Evolutionary conservation across 1,284 basidiomycete species (phyloP).

Genomic region (Rhodotorula sp.): DNA sequence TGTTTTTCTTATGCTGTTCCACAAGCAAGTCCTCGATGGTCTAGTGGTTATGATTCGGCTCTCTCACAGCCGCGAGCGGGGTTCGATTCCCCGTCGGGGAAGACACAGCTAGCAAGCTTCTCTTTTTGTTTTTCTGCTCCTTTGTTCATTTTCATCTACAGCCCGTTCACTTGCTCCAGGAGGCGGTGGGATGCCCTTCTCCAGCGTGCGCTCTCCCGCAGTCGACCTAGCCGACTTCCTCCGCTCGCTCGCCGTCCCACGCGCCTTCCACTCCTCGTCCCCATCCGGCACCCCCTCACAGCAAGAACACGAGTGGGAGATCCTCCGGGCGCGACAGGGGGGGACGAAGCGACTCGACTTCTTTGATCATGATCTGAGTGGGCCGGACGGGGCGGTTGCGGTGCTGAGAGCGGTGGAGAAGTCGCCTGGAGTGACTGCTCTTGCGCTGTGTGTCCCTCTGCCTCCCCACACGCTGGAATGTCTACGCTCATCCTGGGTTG

Average conservation of each 20-base stretch:
- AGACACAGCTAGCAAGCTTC: too few relatives aligned
- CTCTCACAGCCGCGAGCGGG: too few relatives aligned
- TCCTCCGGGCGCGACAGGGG: conserved; percentile 21
- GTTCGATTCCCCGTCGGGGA: too few relatives aligned
- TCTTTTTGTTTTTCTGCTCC: too few relatives aligned
- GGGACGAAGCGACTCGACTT: conserved; percentile 34
- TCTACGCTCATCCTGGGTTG: background rate
- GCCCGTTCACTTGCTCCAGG: too few relatives aligned
- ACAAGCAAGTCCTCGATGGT: conserved; percentile 5
- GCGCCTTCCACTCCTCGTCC: conserved; percentile 1
- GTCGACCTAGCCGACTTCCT: conserved; percentile 27
- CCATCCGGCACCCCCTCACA: background rate
- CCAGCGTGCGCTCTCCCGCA: conserved; percentile 8
- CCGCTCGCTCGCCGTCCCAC: conserved; percentile 22
- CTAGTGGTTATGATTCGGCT: too few relatives aligned
- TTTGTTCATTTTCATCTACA: background rate
- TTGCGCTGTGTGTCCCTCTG: conserved; percentile 12
- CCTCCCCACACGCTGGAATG: too few relatives aligned
- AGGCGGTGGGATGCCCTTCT: conserved; percentile 8
- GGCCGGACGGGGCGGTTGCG: conserved; percentile 16
- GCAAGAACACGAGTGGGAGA: conserved; percentile 29
- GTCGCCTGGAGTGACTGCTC: conserved; percentile 20
- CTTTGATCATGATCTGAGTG: conserved; percentile 22
- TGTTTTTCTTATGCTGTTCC: too few relatives aligned
- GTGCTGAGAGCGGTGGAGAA: conserved; percentile 25